Base-by-base conservation (phyloP, 2,329 filamentous ascomycete genomes). In the Plectosphaerella cucumerina region DNA sequence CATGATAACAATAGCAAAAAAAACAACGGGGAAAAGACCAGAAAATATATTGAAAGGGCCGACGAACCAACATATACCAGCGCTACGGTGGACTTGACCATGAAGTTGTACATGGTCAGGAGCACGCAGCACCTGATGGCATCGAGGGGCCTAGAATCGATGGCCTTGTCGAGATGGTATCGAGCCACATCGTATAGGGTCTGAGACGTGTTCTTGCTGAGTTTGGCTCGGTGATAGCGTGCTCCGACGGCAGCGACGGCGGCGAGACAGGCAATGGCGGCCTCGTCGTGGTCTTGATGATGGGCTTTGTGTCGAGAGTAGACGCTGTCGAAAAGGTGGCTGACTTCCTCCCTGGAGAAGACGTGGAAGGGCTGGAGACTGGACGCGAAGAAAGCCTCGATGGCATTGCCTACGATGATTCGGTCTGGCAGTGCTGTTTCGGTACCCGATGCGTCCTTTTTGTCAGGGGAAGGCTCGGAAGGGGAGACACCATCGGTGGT, bases 61-160 rank as follows among this genome's bases (percentile, higher is more conserved):
- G 6, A 6, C 31, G 52, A 59, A 64, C 62, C 62, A n/a, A 62
- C 53, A 53, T 63, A 65, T 3, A 59, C 57, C n/a, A 65, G 52
- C 2, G 63, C 60, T 14, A 62, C 58, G 0, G 58, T 62, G 4
- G 62, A 56, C 26, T 63, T 64, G 47, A 54, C 55, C 56, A 67
- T 54, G 6, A 66, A 51, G 48, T 67, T 67, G 53, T 60, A 65
- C 57, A 67, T 53, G 26, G 63, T 59, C 21, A 66, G 54, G 39
- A 68, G 44, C 0, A 59, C 57, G 11, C 62, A 63, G 3, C 67
- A 53, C 44, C 64, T 63, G 51, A 65, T 60, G 4, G 63, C 62
- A 3, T 62, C 58, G 1, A 66, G 47, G 0, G 62, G 61, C 1
- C 54, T 48, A 21, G 54, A 46, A 14, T 66, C 62, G 5, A 65